A percentile compares a stretch with the other conserved stretches of the same genome.
phyloP scores from a whole-genome alignment of 2,329 filamentous ascomycete species.

The Neocatenulostroma microsporum region DNA sequence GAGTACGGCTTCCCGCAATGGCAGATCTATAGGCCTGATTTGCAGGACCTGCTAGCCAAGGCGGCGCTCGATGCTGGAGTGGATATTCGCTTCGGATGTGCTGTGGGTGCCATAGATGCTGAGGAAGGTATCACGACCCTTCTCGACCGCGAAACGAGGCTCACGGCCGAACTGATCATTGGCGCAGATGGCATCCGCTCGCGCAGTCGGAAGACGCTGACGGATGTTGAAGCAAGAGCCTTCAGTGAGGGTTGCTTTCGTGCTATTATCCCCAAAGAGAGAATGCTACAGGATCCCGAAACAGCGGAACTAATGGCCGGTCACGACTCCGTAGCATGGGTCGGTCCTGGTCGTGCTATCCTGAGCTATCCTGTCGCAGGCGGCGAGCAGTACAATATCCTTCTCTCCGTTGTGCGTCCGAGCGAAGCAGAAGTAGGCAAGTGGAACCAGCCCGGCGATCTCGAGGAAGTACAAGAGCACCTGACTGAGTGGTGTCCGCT shows the following conservation, averaged over 20 bases:
- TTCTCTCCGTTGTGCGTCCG: conserved; percentile 7
- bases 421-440: conserved; percentile 6
- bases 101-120: conserved; percentile 5
- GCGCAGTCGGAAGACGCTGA: conserved; percentile 1
- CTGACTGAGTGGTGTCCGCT: conserved; percentile 5
- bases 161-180: conserved; percentile 10
- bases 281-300: conserved; percentile 5
- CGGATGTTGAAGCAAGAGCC: conserved; percentile 1
- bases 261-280: conserved; percentile 6
- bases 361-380: conserved; percentile 7
- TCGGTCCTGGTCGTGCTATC: conserved; percentile 7
- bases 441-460: conserved; percentile 8
- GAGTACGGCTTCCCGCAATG: conserved; percentile 9
- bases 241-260: conserved; percentile 10
- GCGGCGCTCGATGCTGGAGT: conserved; percentile 1
- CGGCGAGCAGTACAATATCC: conserved; percentile 7
- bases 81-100: conserved; percentile 1
- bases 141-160: conserved; percentile 4
- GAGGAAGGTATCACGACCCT: conserved; percentile 2
- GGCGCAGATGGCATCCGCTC: conserved; percentile 11
- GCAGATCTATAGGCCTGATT: conserved; percentile 7
- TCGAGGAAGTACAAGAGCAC: conserved; percentile 3
- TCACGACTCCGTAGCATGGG: conserved; percentile 6
- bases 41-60: conserved; percentile 4
- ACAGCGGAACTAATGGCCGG: conserved; percentile 7